These are phyloP conservation scores for Aureobasidium melanogenum DNA, from an alignment of 2,329 filamentous ascomycete species.

Conservation along the genomic window DNA sequence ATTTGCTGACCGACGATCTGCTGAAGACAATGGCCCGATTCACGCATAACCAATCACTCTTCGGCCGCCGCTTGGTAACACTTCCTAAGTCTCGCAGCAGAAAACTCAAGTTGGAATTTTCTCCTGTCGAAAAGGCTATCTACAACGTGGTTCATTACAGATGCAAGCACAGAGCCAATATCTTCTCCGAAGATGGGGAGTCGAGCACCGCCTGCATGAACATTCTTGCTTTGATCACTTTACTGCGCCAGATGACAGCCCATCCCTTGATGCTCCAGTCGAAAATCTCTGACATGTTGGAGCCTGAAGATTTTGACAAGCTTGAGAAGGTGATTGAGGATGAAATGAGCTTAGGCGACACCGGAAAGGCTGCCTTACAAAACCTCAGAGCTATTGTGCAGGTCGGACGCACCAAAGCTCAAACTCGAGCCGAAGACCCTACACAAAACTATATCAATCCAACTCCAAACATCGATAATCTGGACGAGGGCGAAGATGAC, in stretches of 20 bases:
- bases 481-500: neutral
- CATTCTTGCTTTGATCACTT: slow-evolving; percentile 39
- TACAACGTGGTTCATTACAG: slow-evolving; percentile 43
- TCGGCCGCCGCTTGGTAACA: slow-evolving; percentile 45
- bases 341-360: too few relatives aligned
- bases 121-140: too few relatives aligned
- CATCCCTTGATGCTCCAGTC: slow-evolving; percentile 42
- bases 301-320: slow-evolving; percentile 36
- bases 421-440: too few relatives aligned
- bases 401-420: too few relatives aligned
- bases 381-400: too few relatives aligned
- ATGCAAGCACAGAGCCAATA: slow-evolving; percentile 36
- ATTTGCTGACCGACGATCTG: neutral
- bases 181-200: slow-evolving; percentile 17
- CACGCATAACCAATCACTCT: slow-evolving; percentile 46
- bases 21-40: slow-evolving; percentile 44
- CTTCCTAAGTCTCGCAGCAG: slow-evolving; percentile 41
- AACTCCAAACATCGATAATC: too few relatives aligned
- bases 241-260: slow-evolving; percentile 43
- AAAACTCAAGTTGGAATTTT: too few relatives aligned
- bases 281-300: slow-evolving; percentile 37
- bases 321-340: slow-evolving; percentile 22
- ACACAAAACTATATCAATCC: too few relatives aligned
- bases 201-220: slow-evolving; percentile 30
- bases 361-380: too few relatives aligned